These are phyloP conservation scores for Taphrina flavorubra DNA, from an alignment of 1,139 yeast species.

Conservation along the genomic window DNA sequence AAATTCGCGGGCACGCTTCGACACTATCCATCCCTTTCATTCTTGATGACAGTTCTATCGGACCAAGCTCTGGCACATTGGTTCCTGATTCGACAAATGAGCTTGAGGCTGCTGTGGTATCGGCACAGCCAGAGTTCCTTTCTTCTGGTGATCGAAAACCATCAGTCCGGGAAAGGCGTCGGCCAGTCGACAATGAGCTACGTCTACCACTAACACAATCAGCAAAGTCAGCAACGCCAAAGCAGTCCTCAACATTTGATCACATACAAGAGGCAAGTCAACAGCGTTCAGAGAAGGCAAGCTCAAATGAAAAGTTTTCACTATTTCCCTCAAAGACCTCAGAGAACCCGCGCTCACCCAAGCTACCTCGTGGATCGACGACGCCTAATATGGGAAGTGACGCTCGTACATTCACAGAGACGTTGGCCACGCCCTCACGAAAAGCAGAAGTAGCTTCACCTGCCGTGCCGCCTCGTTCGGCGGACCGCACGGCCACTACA, in stretches of 20 bases:
- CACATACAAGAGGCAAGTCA: background rate
- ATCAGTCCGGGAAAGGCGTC: conserved; percentile 25
- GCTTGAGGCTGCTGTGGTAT: background rate
- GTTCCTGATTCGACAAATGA: background rate
- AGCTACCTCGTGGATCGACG: background rate
- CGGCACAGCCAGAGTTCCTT: background rate
- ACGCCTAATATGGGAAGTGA: background rate
- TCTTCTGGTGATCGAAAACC: background rate
- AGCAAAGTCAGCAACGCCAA: background rate
- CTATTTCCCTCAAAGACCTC: conserved; percentile 2
- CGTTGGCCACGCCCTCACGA: background rate
- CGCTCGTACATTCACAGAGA: background rate
- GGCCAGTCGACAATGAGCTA: conserved; percentile 9
- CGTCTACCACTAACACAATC: conserved; percentile 9
- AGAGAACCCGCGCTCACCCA: background rate
- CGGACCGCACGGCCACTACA: background rate
- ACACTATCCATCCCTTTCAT: conserved; percentile 9
- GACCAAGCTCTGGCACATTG: background rate
- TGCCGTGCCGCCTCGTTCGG: conserved; percentile 24
- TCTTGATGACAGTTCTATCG: conserved; percentile 1
- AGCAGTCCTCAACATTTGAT: background rate
- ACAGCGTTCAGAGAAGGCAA: background rate
- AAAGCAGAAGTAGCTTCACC: background rate
- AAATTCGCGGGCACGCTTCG: background rate
- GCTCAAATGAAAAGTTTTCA: conserved; percentile 1